These are phyloP conservation scores for Globisporangium spiculum DNA, from an alignment of 352 stramenopile species.

Conservation along the genomic window DNA sequence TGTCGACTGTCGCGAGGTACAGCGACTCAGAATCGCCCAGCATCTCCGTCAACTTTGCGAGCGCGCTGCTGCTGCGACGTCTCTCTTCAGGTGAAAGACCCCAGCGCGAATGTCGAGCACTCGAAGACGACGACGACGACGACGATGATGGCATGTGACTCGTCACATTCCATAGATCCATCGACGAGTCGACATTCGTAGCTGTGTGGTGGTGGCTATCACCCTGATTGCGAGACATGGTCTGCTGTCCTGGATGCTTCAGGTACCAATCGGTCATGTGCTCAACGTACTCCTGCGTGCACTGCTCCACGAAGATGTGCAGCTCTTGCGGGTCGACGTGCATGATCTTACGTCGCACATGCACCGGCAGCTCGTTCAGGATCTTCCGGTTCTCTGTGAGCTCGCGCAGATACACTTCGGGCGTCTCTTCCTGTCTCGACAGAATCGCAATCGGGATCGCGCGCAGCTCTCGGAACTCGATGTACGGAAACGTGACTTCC, in stretches of 20 bases:
- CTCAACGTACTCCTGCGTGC: slow-evolving; percentile 68
- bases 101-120: slow-evolving; percentile 19
- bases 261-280: slow-evolving; percentile 70
- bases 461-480: slow-evolving; percentile 85
- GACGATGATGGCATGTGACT: slow-evolving; percentile 62
- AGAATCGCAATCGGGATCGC: slow-evolving; percentile 83
- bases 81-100: slow-evolving; percentile 51
- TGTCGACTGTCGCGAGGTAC: slow-evolving; percentile 77
- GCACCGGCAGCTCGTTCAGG: slow-evolving; percentile 69
- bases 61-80: slow-evolving; percentile 57
- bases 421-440: slow-evolving; percentile 74
- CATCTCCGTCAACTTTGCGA: slow-evolving; percentile 73
- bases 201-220: slow-evolving; percentile 26
- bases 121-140: slow-evolving; percentile 21
- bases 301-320: slow-evolving; percentile 71
- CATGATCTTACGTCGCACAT: slow-evolving; percentile 82
- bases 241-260: slow-evolving; percentile 33
- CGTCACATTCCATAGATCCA: slow-evolving; percentile 62
- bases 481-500: slow-evolving; percentile 84
- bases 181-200: slow-evolving; percentile 15
- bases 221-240: slow-evolving; percentile 14
- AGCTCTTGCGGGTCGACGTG: slow-evolving; percentile 69
- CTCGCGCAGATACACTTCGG: slow-evolving; percentile 69
- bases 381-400: slow-evolving; percentile 82
- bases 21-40: slow-evolving; percentile 80